phyloP scores from a whole-genome alignment of 805 yeast species.

The Spathaspora girioi region DNA sequence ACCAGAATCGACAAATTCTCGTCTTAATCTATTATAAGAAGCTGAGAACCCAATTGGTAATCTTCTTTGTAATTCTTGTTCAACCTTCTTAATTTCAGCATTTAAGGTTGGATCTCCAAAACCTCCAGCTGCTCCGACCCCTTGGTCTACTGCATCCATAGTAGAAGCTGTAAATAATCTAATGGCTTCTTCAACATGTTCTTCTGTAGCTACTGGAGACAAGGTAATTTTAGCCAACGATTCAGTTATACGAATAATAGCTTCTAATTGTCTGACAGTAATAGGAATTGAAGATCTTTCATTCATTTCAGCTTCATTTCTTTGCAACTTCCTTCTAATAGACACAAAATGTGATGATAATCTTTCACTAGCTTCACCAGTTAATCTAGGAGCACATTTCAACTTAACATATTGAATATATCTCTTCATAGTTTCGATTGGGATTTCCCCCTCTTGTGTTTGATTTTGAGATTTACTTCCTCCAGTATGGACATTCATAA shows the following conservation, averaged over 20 bases:
- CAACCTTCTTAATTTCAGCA: constrained; percentile 74
- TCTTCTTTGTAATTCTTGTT: constrained; percentile 81
- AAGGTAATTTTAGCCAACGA: constrained; percentile 84
- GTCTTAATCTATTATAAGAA: constrained; percentile 73
- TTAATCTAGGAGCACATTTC: constrained; percentile 88
- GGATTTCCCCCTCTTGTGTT: constrained; percentile 74
- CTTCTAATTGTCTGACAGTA: constrained; percentile 96
- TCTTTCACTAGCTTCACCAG: constrained; percentile 85
- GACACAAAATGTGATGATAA: constrained; percentile 89
- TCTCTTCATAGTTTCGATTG: constrained; percentile 86
- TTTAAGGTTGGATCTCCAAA: constrained; percentile 56
- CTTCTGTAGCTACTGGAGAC: constrained; percentile 78
- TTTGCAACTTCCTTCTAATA: constrained; percentile 78
- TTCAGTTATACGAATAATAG: constrained; percentile 93
- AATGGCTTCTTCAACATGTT: constrained; percentile 94
- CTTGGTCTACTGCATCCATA: constrained; percentile 86
- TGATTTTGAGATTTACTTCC: constrained; percentile 34
- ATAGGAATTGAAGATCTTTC: constrained; percentile 95
- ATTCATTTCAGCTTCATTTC: constrained; percentile 74
- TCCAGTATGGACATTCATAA: constrained; percentile 90
- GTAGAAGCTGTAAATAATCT: constrained; percentile 94
- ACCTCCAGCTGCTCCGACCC: constrained; percentile 37
- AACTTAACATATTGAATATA: constrained; percentile 87
- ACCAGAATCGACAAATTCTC: constrained; percentile 73
- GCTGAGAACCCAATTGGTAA: constrained; percentile 97